A percentile compares a stretch with the other conserved stretches of the same genome.
phyloP scores from a whole-genome alignment of 805 yeast genomes.

The Kluyveromyces aestuarii region DNA sequence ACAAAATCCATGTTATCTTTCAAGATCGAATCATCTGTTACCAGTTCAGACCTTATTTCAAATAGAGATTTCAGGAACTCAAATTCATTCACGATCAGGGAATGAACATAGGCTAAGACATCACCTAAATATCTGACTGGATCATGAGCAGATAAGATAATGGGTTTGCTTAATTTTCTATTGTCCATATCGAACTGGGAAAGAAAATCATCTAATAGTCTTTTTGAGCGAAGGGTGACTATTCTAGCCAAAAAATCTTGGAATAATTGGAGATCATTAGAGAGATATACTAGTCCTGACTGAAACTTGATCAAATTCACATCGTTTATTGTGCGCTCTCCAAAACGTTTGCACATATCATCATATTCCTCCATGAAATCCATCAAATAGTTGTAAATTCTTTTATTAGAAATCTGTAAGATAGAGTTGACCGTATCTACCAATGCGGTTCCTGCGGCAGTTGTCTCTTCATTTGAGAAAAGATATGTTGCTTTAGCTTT shows the following conservation, averaged over 20 bases:
- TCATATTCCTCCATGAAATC: conserved; percentile 26
- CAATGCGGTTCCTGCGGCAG: conserved; percentile 49
- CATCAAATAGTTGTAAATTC: conserved; percentile 38
- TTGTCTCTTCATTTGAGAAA: conserved; percentile 47
- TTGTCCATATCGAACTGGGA: conserved; percentile 37
- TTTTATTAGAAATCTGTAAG: conserved; percentile 45
- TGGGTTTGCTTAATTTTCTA: conserved; percentile 33
- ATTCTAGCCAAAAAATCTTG: conserved; percentile 52
- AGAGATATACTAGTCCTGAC: conserved; percentile 27
- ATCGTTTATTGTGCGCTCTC: conserved; percentile 9
- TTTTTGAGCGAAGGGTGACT: conserved; percentile 59
- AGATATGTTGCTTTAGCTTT: conserved; percentile 61
- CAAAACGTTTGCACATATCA: conserved; percentile 11
- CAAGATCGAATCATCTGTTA: conserved; percentile 10
- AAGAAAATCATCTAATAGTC: conserved; percentile 57
- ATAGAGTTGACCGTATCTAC: conserved; percentile 47
- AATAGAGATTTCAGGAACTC: conserved; percentile 66
- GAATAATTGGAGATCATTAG: conserved; percentile 41
- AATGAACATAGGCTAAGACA: conserved; percentile 78
- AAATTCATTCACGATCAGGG: conserved; percentile 76
- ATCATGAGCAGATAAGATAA: conserved; percentile 64
- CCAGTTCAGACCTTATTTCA: conserved; percentile 27
- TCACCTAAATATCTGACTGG: conserved; percentile 80
- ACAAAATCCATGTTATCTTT: conserved; percentile 20
- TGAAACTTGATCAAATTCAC: conserved; percentile 20